Percentiles rank a stretch among this genome's conserved stretches.
These are phyloP conservation scores for Fusarium sp. DNA, from an alignment of 2,329 filamentous ascomycete species.

Conservation along the genomic window DNA sequence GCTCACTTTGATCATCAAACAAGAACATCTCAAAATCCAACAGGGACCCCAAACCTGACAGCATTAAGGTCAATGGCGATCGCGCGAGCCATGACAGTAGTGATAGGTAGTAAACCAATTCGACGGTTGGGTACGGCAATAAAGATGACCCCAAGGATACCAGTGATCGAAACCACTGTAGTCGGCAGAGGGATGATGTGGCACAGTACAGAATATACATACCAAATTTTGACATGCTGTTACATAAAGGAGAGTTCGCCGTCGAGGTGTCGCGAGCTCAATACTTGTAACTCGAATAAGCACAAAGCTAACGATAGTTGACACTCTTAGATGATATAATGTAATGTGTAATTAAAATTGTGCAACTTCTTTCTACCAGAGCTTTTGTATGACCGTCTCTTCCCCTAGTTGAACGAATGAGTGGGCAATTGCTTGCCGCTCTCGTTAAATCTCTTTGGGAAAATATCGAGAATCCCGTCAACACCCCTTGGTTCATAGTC, in stretches of 20 bases:
- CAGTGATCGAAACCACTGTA: slow-evolving; percentile 24
- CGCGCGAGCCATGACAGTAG: slow-evolving; percentile 36
- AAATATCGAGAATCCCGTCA: slow-evolving; percentile 48
- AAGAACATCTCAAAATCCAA: slow-evolving; percentile 37
- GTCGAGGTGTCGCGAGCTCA: slow-evolving; percentile 21
- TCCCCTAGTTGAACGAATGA: slow-evolving; percentile 17
- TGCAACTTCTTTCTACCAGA: rapidly evolving
- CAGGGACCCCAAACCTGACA: slow-evolving; percentile 34
- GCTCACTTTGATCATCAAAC: slow-evolving; percentile 44
- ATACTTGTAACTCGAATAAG: no score
- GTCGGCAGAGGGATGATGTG: slow-evolving; percentile 34
- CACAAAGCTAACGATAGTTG: no score
- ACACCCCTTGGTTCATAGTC: slow-evolving; percentile 55
- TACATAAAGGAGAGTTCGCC: slow-evolving; percentile 39
- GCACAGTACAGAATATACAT: slow-evolving; percentile 43
- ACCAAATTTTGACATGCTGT: slow-evolving; percentile 3
- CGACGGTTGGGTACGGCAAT: background rate
- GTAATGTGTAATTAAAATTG: no score
- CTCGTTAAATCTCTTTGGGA: slow-evolving; percentile 48
- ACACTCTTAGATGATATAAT: no score
- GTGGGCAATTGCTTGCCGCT: slow-evolving; percentile 50
- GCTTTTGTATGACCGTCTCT: no score
- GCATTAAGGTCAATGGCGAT: slow-evolving; percentile 44
- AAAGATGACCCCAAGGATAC: background rate
- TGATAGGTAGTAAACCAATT: slow-evolving; percentile 24